Evolutionary conservation across 306 rosid genomes (phyloP).

Genomic region (Ormosia emarginata): DNA sequence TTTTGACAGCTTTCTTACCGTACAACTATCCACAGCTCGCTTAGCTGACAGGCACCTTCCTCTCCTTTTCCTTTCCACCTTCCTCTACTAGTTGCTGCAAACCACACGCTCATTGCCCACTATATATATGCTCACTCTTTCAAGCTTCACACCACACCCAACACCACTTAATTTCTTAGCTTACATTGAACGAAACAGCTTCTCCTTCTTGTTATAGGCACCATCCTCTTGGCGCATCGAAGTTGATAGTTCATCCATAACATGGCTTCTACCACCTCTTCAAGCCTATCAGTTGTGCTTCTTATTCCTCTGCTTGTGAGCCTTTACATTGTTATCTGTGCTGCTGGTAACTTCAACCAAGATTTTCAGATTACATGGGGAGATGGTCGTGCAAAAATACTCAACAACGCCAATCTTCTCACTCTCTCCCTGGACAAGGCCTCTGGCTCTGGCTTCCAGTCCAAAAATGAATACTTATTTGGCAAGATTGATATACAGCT

Average conservation of each 20-base stretch:
- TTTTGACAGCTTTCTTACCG: neutral
- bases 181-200: neutral
- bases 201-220: neutral
- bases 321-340: neutral
- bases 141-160: neutral
- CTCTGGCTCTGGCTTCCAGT: constrained; percentile 76
- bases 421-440: constrained; percentile 61
- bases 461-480: constrained; percentile 46
- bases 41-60: neutral
- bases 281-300: neutral
- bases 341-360: constrained; percentile 48
- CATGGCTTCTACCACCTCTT: constrained; percentile 4
- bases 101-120: neutral
- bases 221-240: too few species aligned
- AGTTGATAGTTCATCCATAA: neutral
- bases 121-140: neutral
- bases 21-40: constrained; percentile 16
- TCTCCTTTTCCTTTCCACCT: neutral
- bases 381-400: constrained; percentile 52
- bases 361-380: constrained; percentile 68
- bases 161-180: neutral
- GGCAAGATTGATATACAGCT: constrained; percentile 70
- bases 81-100: neutral
- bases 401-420: constrained; percentile 36
- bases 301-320: constrained; percentile 5